Base-by-base conservation (phyloP, 2,329 filamentous ascomycete species). In the Cladosporium phlei region DNA sequence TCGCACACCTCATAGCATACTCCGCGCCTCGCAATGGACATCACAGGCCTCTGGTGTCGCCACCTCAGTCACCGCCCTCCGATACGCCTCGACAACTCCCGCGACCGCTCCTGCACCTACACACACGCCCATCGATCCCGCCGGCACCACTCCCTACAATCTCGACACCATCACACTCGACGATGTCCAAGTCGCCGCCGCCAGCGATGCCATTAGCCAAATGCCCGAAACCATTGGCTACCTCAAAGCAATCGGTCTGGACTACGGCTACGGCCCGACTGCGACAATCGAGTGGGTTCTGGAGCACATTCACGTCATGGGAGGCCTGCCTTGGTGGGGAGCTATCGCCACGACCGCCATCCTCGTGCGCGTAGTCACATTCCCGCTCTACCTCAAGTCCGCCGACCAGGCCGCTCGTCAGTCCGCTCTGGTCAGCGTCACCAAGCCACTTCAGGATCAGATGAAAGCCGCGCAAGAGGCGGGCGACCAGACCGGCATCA, bases 251-350 rank as follows among this genome's bases (percentile, higher is more conserved):
- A 73, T 97, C 9, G 93, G 93, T 3, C 72, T 98, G 17, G 87
- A 97, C 59, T 97, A 85, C 60, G 89, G 91, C 62, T 90, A 74
- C 72, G 91, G 91, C 12, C 80, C 86, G 4, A 87, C 89, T 0
- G 70, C 82, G 3, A 55, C 80, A 12, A 81, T 93, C 66, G 77
- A 96, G 69, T 90, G 77, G 75, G 17, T 79, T 2, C 69, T 97
- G 9, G 93, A 98, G 72, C 82, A 91, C 62, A 63, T 94, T 30
- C 88, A 98, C 68, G 73, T 96, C 51, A 83, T 77, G 57, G 70
- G 63, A 5, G 88, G 85, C 27, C 68, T 88, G 46, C 87, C 88
- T 10, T 97, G 93, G 93, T 89, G 86, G 75, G 82, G 72, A 2
- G 80, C 86, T 50, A 85, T 96, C 57, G 66, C 83, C 34, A 66